These are phyloP conservation scores for Fraxinus excelsior DNA, from an alignment of 257 asterid genomes.

Conservation along the genomic window DNA sequence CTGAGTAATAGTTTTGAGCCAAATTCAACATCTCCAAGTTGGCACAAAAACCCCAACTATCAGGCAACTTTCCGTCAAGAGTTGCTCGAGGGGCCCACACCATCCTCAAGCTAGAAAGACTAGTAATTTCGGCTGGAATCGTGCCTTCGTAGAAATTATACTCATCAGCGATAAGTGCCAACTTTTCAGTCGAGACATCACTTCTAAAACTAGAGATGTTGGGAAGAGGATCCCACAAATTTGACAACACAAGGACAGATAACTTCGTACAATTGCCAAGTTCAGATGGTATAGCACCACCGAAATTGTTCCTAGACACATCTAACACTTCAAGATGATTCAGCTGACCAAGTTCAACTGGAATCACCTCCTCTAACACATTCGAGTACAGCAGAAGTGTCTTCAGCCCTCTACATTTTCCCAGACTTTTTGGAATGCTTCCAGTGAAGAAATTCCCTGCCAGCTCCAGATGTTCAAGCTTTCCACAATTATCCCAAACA, in stretches of 20 bases:
- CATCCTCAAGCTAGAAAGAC: conserved; percentile 73
- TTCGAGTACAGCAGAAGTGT: conserved; percentile 70
- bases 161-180: conserved; percentile 56
- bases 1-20: conserved; percentile 69
- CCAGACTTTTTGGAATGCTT: conserved; percentile 62
- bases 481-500: conserved; percentile 67
- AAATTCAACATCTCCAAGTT: conserved; percentile 78
- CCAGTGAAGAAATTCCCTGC: conserved; percentile 68
- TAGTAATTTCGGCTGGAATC: conserved; percentile 54
- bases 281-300: conserved; percentile 66
- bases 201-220: conserved; percentile 36
- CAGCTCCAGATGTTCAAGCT: conserved; percentile 77
- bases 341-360: conserved; percentile 68
- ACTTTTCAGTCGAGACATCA: conserved; percentile 31
- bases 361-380: conserved; percentile 71
- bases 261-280: conserved; percentile 72
- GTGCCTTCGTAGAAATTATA: conserved; percentile 75
- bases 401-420: conserved; percentile 62
- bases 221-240: conserved; percentile 78
- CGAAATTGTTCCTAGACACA: conserved; percentile 80
- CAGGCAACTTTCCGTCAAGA: conserved; percentile 68
- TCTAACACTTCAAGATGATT: conserved; percentile 77
- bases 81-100: conserved; percentile 89
- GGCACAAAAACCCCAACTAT: conserved; percentile 70
- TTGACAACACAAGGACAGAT: conserved; percentile 73